Evolutionary conservation across 148 eudicot genomes (phyloP), one percentile per base, ranked within the genome.

Genomic region (Vaccinium macrocarpon): DNA sequence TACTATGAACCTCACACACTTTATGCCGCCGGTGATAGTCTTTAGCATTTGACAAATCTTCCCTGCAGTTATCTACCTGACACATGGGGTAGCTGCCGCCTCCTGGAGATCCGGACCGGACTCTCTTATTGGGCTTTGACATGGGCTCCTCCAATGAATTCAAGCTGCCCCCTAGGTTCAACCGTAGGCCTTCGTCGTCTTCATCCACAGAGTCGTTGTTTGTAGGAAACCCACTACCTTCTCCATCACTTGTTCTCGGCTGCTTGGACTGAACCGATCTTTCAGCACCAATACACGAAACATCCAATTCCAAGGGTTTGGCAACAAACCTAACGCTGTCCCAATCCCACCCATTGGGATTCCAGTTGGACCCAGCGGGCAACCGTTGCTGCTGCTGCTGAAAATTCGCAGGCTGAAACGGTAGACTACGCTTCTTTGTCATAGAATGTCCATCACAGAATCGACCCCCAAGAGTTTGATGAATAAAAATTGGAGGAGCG

Each of bases 1-100:
- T 95, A 86, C 95, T 93, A 83, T 95, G 98, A 76, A 89, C 83
- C 85, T 90, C 94, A 79, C 98, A 95, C 73, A 95, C 98, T 90
- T 95, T 95, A 76, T 95, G 98, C 12, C 98, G 91, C 76, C 98
- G 72, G 75, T 95, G 98, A 89, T 95, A 95, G 85, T 95, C 98
- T 90, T 93, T 95, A 8, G 95, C 91, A 84, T 85, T 86, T 6
- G 95, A 91, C 32, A 95, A 89, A 90, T 95, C 95, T 84, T 92
- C 96, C 62, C 84, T 88, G 86, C 98, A 95, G 85, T 89, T 80
- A 88, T 95, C 96, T 29, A 95, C 98, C 84, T 95, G 98, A 83
- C 98, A 95, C 90, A 90, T 81, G 1, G 98, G 96, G 84, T 90
- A 88, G 84, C 61, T 92, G 52, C 80, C 86, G 50, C 87, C 84